A percentile compares a stretch with the other conserved stretches of the same genome.
Evolutionary conservation across 306 rosid species (phyloP).

Genomic region (Quercus wislizeni): DNA sequence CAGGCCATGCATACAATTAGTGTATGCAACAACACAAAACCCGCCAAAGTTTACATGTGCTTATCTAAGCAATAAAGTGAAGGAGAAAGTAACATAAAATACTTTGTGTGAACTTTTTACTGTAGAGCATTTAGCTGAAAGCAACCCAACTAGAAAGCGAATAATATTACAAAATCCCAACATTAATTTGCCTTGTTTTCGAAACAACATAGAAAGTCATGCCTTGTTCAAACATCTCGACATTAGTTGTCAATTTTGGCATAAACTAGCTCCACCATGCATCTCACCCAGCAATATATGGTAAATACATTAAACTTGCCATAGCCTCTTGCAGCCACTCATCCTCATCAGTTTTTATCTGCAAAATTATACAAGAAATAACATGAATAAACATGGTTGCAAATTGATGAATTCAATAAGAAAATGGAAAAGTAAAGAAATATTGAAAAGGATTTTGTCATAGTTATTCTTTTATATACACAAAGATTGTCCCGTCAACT

Average conservation of each 20-base stretch:
- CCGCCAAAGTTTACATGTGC: constrained; percentile 33
- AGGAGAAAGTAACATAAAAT: constrained; percentile 7
- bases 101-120: neutral
- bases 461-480: too few relatives aligned
- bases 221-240: neutral
- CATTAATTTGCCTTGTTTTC: neutral
- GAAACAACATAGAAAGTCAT: neutral
- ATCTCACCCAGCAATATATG: constrained; percentile 46
- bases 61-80: constrained; percentile 19
- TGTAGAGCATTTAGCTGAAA: neutral
- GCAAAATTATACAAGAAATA: constrained; percentile 9
- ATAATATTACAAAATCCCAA: neutral
- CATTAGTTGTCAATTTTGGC: neutral
- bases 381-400: too few relatives aligned
- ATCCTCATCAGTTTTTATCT: constrained; percentile 70
- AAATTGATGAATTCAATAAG: too few relatives aligned
- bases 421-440: too few relatives aligned
- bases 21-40: neutral
- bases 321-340: constrained; percentile 89
- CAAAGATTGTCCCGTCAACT: too few relatives aligned
- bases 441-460: too few relatives aligned
- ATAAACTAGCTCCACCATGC: constrained; percentile 13
- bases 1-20: constrained; percentile 34
- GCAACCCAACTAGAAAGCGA: neutral
- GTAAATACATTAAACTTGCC: constrained; percentile 58